Evolutionary conservation across 768 basidiomycete genomes (phyloP).

Genomic region (Amanita rimosa): DNA sequence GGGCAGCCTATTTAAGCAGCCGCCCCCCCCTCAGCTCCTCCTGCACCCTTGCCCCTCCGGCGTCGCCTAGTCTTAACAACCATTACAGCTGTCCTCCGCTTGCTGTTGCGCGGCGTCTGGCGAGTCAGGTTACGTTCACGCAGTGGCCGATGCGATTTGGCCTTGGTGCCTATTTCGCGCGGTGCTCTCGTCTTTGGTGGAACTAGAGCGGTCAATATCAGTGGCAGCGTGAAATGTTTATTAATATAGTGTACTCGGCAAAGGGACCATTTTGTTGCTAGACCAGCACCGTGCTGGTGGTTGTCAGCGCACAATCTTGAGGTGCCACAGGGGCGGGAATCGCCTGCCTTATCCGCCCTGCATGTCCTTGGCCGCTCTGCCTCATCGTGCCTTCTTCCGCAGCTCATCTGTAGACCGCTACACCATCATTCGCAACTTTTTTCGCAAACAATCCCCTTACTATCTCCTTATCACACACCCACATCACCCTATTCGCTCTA

Average conservation of each 20-base stretch:
- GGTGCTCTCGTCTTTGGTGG: constrained; percentile 2
- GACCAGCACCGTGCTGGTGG: too few species aligned
- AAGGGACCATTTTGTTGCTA: neutral
- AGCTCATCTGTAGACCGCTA: constrained; percentile 41
- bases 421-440: constrained; percentile 45
- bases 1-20: too few species aligned
- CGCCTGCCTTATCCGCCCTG: neutral
- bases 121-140: neutral
- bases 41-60: neutral
- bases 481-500: neutral
- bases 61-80: neutral
- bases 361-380: neutral
- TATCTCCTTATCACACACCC: neutral
- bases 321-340: constrained; percentile 1
- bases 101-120: neutral
- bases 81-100: neutral
- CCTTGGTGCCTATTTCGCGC: neutral
- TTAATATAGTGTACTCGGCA: constrained; percentile 1
- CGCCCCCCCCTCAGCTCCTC: neutral
- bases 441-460: constrained; percentile 22
- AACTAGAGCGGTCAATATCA: neutral
- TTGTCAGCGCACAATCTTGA: neutral
- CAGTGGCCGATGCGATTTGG: constrained; percentile 2
- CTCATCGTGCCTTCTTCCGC: neutral
- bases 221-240: neutral